phyloP scores from a whole-genome alignment of 345 rosid genomes.

The Citrus mangshanensis region DNA sequence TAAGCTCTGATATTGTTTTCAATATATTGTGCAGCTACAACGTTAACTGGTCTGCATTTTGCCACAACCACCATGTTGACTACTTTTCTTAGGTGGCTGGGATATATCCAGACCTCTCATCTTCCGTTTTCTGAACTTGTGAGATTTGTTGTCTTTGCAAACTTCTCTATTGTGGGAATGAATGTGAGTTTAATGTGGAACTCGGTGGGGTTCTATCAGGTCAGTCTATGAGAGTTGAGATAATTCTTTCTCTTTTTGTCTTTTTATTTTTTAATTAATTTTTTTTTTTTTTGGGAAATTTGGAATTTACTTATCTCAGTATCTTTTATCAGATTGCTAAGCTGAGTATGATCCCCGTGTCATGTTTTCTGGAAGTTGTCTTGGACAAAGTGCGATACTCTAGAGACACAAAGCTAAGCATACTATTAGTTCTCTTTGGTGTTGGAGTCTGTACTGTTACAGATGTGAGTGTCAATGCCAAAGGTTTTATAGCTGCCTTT shows the following conservation, averaged over 20 bases:
- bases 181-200: constrained; percentile 99
- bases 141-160: constrained; percentile 86
- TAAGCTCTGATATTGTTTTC: constrained; percentile 21
- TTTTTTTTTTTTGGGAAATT: constrained; percentile 14
- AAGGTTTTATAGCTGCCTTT: constrained; percentile 88
- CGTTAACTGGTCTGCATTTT: constrained; percentile 97
- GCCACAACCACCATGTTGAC: constrained; percentile 89
- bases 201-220: constrained; percentile 99
- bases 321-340: constrained; percentile 74
- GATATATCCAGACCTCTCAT: constrained; percentile 80
- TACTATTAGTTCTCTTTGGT: constrained; percentile 81
- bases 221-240: constrained; percentile 15
- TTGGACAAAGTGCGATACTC: constrained; percentile 93
- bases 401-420: constrained; percentile 97
- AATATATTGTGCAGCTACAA: constrained; percentile 71
- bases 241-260: not conserved
- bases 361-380: constrained; percentile 87
- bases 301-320: not conserved
- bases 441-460: constrained; percentile 99
- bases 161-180: constrained; percentile 99
- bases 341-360: constrained; percentile 98
- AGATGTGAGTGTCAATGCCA: constrained; percentile 91
- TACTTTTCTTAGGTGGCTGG: constrained; percentile 68
- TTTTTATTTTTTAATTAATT: not conserved
- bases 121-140: constrained; percentile 74